Conservation (phyloP, 2,329 filamentous ascomycete genomes). For the Helotiales sp. region DNA sequence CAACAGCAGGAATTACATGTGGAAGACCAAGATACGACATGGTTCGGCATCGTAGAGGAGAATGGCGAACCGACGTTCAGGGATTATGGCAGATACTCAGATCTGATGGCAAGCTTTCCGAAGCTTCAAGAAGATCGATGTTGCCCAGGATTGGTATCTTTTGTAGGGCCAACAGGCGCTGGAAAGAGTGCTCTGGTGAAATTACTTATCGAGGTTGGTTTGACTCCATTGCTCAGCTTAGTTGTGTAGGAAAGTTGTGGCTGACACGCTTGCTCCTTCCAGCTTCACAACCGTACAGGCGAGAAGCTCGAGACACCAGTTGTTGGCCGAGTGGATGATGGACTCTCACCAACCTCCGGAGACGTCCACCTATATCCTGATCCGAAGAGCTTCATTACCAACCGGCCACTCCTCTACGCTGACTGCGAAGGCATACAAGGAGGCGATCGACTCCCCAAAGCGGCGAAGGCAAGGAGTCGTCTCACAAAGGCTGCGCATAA, state of each 20-base stretch:
- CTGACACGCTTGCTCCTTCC: too few species aligned
- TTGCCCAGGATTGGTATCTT: background rate
- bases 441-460: background rate
- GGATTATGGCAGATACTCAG: background rate
- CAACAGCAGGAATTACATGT: background rate
- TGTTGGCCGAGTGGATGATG: background rate
- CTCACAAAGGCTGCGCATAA: background rate
- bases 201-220: too few species aligned
- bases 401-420: background rate
- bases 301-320: background rate
- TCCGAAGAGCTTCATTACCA: background rate
- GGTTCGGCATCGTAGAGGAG: background rate
- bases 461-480: background rate
- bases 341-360: background rate
- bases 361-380: conserved; percentile 5
- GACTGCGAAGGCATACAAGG: conserved; percentile 13
- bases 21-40: background rate
- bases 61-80: background rate
- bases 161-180: background rate
- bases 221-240: too few species aligned
- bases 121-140: background rate
- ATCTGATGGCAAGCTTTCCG: background rate
- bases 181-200: background rate
- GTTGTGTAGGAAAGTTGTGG: too few species aligned
- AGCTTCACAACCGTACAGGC: background rate